These are phyloP conservation scores for Colletotrichum horii DNA, from an alignment of 2,329 filamentous ascomycete species.

Conservation along the genomic window DNA sequence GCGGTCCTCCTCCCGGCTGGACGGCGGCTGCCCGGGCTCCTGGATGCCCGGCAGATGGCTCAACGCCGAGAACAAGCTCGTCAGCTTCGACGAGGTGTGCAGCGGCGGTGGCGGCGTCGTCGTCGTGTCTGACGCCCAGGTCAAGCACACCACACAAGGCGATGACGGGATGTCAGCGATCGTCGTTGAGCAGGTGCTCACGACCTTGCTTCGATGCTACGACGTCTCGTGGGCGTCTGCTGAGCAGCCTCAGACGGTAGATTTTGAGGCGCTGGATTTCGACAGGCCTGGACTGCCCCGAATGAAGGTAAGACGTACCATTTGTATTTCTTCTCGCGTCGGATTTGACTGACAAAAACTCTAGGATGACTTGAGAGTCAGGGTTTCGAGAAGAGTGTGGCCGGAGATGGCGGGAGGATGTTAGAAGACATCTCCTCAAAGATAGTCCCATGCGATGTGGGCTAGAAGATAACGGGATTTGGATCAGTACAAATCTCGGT, in stretches of 20 bases:
- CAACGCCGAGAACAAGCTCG: slow-evolving; percentile 13
- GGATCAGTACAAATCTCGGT: accelerated
- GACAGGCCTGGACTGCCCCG: slow-evolving; percentile 20
- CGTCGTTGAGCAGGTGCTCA: slow-evolving; percentile 6
- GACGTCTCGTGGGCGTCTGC: slow-evolving; percentile 20
- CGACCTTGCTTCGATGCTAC: slow-evolving; percentile 21
- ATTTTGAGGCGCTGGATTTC: slow-evolving; percentile 19
- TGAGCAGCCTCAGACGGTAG: background rate
- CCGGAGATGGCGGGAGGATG: slow-evolving; percentile 13
- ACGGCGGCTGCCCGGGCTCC: slow-evolving; percentile 9
- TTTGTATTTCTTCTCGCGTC: background rate
- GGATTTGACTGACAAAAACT: background rate
- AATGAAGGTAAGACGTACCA: background rate
- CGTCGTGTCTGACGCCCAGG: background rate
- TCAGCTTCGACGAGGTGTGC: background rate
- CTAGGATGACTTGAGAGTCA: slow-evolving; percentile 2
- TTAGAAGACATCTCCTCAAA: background rate
- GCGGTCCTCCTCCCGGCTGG: background rate
- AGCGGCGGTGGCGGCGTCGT: background rate
- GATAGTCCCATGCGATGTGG: accelerated
- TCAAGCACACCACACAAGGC: background rate
- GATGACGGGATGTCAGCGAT: slow-evolving; percentile 18
- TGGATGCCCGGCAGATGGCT: slow-evolving; percentile 26
- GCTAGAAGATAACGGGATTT: accelerated
- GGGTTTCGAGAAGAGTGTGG: slow-evolving; percentile 4